Evolutionary conservation across 805 yeast genomes (phyloP).

Genomic region (Saccharomycopsis sp.): DNA sequence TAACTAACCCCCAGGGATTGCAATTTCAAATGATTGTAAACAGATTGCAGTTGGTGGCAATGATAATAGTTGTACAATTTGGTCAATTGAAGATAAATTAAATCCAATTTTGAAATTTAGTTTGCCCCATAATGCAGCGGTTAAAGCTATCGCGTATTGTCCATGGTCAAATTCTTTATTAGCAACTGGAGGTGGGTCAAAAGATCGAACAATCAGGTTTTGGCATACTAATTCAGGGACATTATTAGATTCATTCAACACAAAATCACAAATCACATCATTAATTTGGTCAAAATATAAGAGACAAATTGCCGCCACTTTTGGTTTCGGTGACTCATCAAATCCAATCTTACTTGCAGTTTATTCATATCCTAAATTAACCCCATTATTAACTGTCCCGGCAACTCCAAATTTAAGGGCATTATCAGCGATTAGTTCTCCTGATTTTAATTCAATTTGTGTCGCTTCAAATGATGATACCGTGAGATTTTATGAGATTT

Average conservation of each 20-base stretch:
- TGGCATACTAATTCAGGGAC: slow-evolving; percentile 87
- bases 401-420: slow-evolving; percentile 50
- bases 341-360: slow-evolving; percentile 48
- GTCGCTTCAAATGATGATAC: slow-evolving; percentile 77
- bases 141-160: slow-evolving; percentile 82
- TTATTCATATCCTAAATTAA: slow-evolving; percentile 63
- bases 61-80: slow-evolving; percentile 71
- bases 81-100: slow-evolving; percentile 48
- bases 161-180: slow-evolving; percentile 80
- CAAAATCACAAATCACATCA: slow-evolving; percentile 74
- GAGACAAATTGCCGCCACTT: slow-evolving; percentile 68
- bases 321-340: slow-evolving; percentile 63
- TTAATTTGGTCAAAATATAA: slow-evolving; percentile 63
- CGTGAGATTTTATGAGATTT: slow-evolving; percentile 63
- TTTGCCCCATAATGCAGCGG: slow-evolving; percentile 75
- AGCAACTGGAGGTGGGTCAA: slow-evolving; percentile 89
- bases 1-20: slow-evolving; percentile 41
- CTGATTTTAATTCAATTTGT: slow-evolving; percentile 55
- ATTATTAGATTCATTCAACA: slow-evolving; percentile 44
- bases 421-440: slow-evolving; percentile 59
- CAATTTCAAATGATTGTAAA: slow-evolving; percentile 44
- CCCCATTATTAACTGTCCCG: slow-evolving; percentile 40
- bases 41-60: slow-evolving; percentile 79
- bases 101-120: slow-evolving; percentile 36
- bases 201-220: slow-evolving; percentile 71